Base-by-base conservation (phyloP, 2,329 filamentous ascomycete genomes). In the Botrytis fabae region DNA sequence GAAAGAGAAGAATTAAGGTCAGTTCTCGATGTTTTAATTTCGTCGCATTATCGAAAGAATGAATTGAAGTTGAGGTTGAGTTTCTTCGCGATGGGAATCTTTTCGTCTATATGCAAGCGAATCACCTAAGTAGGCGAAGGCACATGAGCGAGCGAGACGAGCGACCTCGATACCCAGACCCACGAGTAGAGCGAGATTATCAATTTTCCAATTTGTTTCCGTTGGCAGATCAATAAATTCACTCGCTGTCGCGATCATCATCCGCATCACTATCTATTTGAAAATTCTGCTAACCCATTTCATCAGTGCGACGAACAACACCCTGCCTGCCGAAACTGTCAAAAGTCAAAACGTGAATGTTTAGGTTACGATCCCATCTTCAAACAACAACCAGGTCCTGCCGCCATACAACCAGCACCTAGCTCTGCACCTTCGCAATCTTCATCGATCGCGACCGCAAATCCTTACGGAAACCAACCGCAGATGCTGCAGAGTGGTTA, bases 301-400 rank as follows among this genome's bases (percentile, higher is more conserved):
- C 75, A 74, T 77, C 82, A 98, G 96, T 99, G 96, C 85, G 96
- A 98, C 88, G 96, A 99, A 86, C 91, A 90, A 75, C 94, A 97
- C 83, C 96, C 96, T 35, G 91, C 92, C 74, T 99, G 96, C 86
- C 91, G 94, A 84, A 94, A 96, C 81, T 96, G 93, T 84, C 91
- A 92, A 80, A 96, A 96, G 82, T 94, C 92, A 78, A 96, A 95
- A 84, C 92, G 93, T 80, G 93, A 95, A 79, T 96, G 93, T 80
- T 82, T 94, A 66, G 93, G 93, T 72, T 96, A 96, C 88, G 93
- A 96, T 80, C 93, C 93, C 54, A 93, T 95, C 79, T 96, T 95
- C 85, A 93, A 94, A 83, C 88, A 88, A 77, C 88, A 91, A 70
- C 79, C 80, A 63, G 89, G 90, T 70, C 92, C 92, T 44, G 87